Evolutionary conservation across 768 basidiomycete genomes (phyloP), one percentile per base, ranked within the genome.

Genomic region (Mrakia frigida): DNA sequence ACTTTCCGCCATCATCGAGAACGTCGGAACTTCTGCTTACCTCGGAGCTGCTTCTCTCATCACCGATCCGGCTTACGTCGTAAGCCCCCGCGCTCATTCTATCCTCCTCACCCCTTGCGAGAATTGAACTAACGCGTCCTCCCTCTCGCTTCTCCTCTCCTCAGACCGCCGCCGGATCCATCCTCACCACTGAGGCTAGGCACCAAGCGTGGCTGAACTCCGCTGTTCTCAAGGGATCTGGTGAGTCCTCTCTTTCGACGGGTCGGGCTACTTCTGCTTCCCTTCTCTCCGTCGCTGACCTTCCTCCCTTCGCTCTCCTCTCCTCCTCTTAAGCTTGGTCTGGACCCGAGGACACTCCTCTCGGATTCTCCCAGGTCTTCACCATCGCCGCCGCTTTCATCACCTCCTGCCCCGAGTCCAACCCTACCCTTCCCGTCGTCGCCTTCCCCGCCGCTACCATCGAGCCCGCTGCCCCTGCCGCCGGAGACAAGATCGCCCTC

Each of bases 111-210:
- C 10, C 0, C n/a, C 28, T 52, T 7, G 21, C 33, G 37, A 65
- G 7, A 25, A 4, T 37, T 31, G 39, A n/a, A 4, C 21, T 41
- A 7, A 53, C 43, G 21, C 10, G 21, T n/a, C 31, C 21, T 53
- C 16, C n/a, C 37, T 18, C 5, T 41, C 43, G 11, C 25, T 11
- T 33, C 21, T 2, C 31, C 18, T 53, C 39, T 85, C 86, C 87
- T 81, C 81, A 88, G 31, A 87, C 87, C 7, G 86, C 87, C 23
- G 87, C 88, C 9, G 90, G 86, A 1, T 86, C 85, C n/a, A 90
- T 92, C 79, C 84, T 91, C 61, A 84, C 88, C 18, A 87, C 86
- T 70, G 89, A 91, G 80, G 86, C 89, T 35, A 87, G 89, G 43
- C 90, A 91, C 76, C 86, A 88, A 23, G 84, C 86, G 0, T 91